Base-by-base conservation (phyloP, 306 rosid species). In the Cicer yamashitae region DNA sequence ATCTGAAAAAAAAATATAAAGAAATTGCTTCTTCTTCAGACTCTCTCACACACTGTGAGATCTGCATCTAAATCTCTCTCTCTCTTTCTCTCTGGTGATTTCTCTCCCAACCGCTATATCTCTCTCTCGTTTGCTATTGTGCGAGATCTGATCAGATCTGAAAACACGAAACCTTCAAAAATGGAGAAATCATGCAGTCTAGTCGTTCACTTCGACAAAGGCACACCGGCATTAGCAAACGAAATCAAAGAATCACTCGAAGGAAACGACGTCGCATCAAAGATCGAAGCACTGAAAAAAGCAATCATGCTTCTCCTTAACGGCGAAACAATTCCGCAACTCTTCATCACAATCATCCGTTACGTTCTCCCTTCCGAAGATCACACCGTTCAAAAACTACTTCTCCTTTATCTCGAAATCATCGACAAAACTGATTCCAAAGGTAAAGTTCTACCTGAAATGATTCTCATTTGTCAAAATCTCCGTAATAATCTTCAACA, bases 381-480 rank as follows among this genome's bases (percentile, higher is more conserved):
- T 78, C 99, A 96, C 88, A 96, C 99, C 10, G 25, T 96, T 40
- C 99, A 96, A 88, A 92, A 90, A 76, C 98, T 96, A 3, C 99
- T 96, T 65, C 96, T 96, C 8, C 91, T 92, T 38, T 96, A 96
- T 79, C 83, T 96, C 40, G 99, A 96, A 89, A 92, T 92, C 88
- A 92, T 89, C 0, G 99, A 96, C 43, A 92, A 90, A 57, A 96
- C 96, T 30, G 99, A 96, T 83, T 87, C 99, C 1, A 79, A 74
- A 0, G 99, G 99, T 25, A 96, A 92, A 56, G 87, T 92, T 17
- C 90, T 96, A 2, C 99, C 99, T 0, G 99, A 96, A 79, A 96
- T 96, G 99, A 92, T 92, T 82, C 88, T 96, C 47, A 96, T 96
- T 41, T 96, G 99, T 80, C 99, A 96, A 84, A 96, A 92, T 62